Evolutionary conservation across 1,284 basidiomycete genomes (phyloP), one percentile per base, ranked within the genome.

Genomic region (Cystobasidium sp.): DNA sequence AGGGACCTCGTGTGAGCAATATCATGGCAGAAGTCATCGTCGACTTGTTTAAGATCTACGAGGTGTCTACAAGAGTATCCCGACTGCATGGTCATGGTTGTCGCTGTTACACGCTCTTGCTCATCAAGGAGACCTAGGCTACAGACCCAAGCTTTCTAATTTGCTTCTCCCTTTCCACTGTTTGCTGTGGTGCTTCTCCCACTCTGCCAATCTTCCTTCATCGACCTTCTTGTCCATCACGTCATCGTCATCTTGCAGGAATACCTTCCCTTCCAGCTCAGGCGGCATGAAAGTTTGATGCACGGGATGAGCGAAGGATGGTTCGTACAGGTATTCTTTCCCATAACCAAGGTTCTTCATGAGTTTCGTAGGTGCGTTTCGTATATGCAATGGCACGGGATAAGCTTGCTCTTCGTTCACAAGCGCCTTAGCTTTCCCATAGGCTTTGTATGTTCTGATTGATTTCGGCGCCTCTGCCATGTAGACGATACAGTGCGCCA

Each of bases 321-420:
- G 93, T 81, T 95, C 91, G 81, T 96, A 96, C 64, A 83, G 82
- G 79, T 93, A 93, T 37, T 86, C 87, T 67, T 87, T 84, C 0
- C 88, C 88, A 79, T 92, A 93, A 6, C 90, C 91, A 0, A 95
- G 85, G 20, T 90, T 86, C 79, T 90, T 89, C 92, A 95, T 93
- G 39, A 95, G 82, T 44, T 80, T 82, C 6, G 93, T 95, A 1
- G 93, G 93, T 1, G 93, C 93, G 81, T 96, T 96, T n/a, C 94
- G 86, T 76, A 95, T 86, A 71, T 88, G 86, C 73, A 93, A 78
- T 0, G 94, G 93, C 0, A 96, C 87, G 47, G 82, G 86, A 79
- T 88, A 89, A 1, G 91, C 90, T 81, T 84, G 75, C 37, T 61
- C 55, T 12, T 69, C 41, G 20, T 71, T 66, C 20, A 78, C 77